Percentiles rank a stretch among this genome's conserved stretches.
phyloP scores from a whole-genome alignment of 495 filamentous ascomycete genomes.

The Penicillium bialowiezense region DNA sequence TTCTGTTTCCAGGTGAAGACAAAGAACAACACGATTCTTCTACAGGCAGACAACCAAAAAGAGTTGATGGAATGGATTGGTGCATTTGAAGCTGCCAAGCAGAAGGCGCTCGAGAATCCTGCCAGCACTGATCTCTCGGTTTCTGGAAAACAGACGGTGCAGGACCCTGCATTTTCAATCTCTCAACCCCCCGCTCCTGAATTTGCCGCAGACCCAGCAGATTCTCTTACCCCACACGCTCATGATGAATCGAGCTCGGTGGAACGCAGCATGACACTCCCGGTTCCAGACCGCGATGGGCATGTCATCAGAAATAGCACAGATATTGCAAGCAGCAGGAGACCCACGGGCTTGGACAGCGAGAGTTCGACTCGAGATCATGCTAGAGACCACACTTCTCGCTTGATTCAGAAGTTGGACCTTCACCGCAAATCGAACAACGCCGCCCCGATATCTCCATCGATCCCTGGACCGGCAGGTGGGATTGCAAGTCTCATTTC shows the following conservation, averaged over 20 bases:
- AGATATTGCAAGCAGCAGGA: constrained; percentile 55
- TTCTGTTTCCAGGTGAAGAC: constrained; percentile 99
- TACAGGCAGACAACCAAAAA: constrained; percentile 89
- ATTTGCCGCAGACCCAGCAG: constrained; percentile 74
- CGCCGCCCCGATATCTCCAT: constrained; percentile 33
- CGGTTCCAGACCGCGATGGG: constrained; percentile 62
- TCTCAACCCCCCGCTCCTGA: constrained; percentile 84
- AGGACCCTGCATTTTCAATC: constrained; percentile 88
- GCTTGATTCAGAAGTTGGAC: constrained; percentile 90
- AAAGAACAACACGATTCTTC: constrained; percentile 82
- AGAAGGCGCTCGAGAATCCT: constrained; percentile 79
- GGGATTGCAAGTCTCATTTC: constrained; percentile 89
- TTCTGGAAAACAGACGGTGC: constrained; percentile 49
- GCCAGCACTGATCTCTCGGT: constrained; percentile 60
- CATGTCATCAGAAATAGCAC: constrained; percentile 62
- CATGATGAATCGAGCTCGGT: constrained; percentile 51
- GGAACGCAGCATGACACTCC: constrained; percentile 64
- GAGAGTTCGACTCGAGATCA: constrained; percentile 64
- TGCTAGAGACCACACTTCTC: constrained; percentile 69
- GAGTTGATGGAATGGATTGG: constrained; percentile 90
- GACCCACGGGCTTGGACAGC: constrained; percentile 45
- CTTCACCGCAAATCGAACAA: constrained; percentile 76
- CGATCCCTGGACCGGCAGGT: constrained; percentile 45
- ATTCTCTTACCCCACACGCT: constrained; percentile 59
- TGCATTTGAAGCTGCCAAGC: constrained; percentile 89